phyloP scores from a whole-genome alignment of 192 early-diverging fungal genomes.

The Dispira parvispora region DNA sequence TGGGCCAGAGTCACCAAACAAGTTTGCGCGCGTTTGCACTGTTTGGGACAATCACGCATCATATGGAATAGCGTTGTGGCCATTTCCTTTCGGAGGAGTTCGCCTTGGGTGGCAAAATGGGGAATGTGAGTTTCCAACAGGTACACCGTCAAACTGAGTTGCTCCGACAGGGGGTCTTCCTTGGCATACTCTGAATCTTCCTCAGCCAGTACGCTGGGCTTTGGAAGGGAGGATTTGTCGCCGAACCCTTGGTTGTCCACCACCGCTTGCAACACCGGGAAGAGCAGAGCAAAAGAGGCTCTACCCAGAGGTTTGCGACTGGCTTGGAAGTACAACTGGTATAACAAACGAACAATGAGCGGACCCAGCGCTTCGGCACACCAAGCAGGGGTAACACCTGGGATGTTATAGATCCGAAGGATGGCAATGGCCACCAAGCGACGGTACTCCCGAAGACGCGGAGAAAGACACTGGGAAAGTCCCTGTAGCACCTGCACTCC shows the following conservation, averaged over 20 bases:
- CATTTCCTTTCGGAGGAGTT: conserved; percentile 19
- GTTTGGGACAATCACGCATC: conserved; percentile 19
- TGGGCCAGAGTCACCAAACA: conserved; percentile 27
- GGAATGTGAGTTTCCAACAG: conserved; percentile 26
- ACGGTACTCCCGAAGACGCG: background rate
- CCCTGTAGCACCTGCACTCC: background rate
- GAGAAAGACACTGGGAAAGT: background rate
- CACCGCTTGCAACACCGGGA: conserved; percentile 25
- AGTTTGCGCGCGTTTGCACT: background rate
- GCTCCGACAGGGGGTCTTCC: conserved; percentile 21
- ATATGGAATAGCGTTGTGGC: conserved; percentile 22
- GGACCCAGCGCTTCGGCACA: background rate
- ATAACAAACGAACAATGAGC: background rate
- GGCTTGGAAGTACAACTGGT: conserved; percentile 2
- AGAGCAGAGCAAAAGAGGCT: conserved; percentile 24
- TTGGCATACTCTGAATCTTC: conserved; percentile 13
- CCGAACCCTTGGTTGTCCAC: conserved; percentile 3
- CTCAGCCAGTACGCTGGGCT: background rate
- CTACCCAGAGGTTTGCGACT: background rate
- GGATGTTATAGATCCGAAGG: background rate
- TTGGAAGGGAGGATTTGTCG: background rate
- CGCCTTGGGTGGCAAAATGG: conserved; percentile 12
- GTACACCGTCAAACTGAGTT: conserved; percentile 23
- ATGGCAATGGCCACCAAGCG: background rate
- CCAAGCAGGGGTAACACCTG: background rate